A percentile compares a stretch with the other conserved stretches of the same genome.
These are phyloP conservation scores for Phialophora chinensis DNA, from an alignment of 2,329 filamentous ascomycete species.

Conservation along the genomic window DNA sequence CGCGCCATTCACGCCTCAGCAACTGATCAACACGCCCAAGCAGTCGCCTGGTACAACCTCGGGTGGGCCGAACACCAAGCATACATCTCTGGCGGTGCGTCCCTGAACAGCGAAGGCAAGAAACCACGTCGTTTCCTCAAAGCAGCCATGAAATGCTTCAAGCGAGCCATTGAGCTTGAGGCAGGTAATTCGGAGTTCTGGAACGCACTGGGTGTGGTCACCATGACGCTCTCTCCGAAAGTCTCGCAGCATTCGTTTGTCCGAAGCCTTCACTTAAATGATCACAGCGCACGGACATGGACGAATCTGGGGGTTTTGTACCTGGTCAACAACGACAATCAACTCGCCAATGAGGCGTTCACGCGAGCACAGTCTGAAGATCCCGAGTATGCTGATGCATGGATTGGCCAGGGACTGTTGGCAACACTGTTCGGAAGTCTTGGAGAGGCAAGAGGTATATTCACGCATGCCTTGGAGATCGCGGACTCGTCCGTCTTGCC, in stretches of 20 bases:
- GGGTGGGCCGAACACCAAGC: slow-evolving; percentile 91
- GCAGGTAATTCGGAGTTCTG: slow-evolving; percentile 94
- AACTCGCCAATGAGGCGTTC: slow-evolving; percentile 89
- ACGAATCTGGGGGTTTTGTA: slow-evolving; percentile 89
- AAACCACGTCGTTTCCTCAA: slow-evolving; percentile 72
- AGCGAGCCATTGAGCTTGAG: slow-evolving; percentile 92
- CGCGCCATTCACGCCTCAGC: slow-evolving; percentile 76
- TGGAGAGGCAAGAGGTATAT: slow-evolving; percentile 80
- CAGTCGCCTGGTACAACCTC: slow-evolving; percentile 96
- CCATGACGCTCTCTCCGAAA: slow-evolving; percentile 80
- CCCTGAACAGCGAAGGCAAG: slow-evolving; percentile 51
- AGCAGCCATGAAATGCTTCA: slow-evolving; percentile 87
- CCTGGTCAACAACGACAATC: slow-evolving; percentile 78
- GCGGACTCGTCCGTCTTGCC: slow-evolving; percentile 76
- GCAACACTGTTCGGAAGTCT: slow-evolving; percentile 76
- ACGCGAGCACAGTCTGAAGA: slow-evolving; percentile 91
- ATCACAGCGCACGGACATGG: slow-evolving; percentile 84
- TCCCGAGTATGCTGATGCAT: slow-evolving; percentile 89
- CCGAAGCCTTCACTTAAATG: slow-evolving; percentile 88
- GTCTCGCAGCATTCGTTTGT: slow-evolving; percentile 94
- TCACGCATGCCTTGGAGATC: slow-evolving; percentile 94
- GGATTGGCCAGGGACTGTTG: slow-evolving; percentile 89
- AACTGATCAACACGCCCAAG: slow-evolving; percentile 81
- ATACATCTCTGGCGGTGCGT: slow-evolving; percentile 57
- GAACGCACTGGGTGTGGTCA: slow-evolving; percentile 93